These are phyloP conservation scores for Tinospora cordifolia DNA, from an alignment of 164 flowering plant genomes.

Conservation along the genomic window DNA sequence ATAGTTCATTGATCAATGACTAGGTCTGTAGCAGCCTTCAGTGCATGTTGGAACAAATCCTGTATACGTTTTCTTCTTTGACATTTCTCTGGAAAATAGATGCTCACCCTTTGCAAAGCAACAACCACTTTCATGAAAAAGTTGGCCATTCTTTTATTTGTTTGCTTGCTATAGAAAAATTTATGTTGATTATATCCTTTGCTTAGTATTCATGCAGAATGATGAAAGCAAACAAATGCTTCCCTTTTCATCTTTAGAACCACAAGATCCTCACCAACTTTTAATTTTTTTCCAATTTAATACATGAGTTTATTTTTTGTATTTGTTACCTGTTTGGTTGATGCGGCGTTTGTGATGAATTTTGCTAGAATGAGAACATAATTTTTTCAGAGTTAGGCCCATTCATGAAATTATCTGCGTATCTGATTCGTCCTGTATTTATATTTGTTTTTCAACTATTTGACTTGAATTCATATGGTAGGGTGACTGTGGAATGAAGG, in stretches of 20 bases:
- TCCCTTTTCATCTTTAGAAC: neutral
- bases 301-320: neutral
- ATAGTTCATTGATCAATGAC: no score
- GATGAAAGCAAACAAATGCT: neutral
- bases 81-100: neutral
- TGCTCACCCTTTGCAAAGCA: neutral
- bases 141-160: neutral
- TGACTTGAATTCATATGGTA: conserved; percentile 16
- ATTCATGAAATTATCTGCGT: neutral
- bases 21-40: neutral
- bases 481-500: conserved; percentile 93
- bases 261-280: neutral
- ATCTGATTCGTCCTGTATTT: neutral
- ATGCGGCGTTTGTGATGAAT: neutral
- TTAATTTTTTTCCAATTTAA: no score
- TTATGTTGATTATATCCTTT: neutral
- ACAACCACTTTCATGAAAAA: neutral
- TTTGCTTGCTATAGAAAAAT: neutral
- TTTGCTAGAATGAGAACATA: neutral
- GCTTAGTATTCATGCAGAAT: neutral
- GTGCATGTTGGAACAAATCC: neutral
- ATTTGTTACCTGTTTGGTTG: neutral
- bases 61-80: neutral
- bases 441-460: neutral
- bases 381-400: neutral